A percentile compares a stretch with the other conserved stretches of the same genome.
Evolutionary conservation across 2,329 filamentous ascomycete species (phyloP).

Genomic region (Phyllosticta ampelicida): DNA sequence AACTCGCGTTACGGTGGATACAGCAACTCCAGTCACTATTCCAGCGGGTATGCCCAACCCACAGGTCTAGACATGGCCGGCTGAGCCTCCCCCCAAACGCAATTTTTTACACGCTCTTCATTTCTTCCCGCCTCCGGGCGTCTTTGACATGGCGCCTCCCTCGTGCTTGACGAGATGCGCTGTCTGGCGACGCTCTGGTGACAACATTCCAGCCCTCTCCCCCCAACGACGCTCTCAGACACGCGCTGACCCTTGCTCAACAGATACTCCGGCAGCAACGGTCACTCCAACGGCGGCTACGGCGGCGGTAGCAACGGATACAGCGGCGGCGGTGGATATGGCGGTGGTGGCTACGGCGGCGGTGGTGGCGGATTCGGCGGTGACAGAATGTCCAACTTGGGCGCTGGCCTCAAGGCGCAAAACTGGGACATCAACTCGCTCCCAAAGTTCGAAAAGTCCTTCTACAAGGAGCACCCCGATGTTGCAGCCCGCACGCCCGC

Average conservation of each 20-base stretch:
- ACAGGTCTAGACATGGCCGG: constrained; percentile 31
- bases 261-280: constrained; percentile 22
- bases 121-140: neutral
- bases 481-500: constrained; percentile 62
- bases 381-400: constrained; percentile 89
- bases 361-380: constrained; percentile 51
- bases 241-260: constrained; percentile 3
- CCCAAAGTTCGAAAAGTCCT: constrained; percentile 98
- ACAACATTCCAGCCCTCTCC: neutral
- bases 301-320: constrained; percentile 19
- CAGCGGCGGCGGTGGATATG: constrained; percentile 18
- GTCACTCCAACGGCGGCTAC: constrained; percentile 9
- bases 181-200: neutral
- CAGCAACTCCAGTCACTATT: constrained; percentile 37
- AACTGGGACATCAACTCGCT: constrained; percentile 70
- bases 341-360: constrained; percentile 28
- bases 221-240: neutral
- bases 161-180: constrained; percentile 1
- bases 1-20: constrained; percentile 32
- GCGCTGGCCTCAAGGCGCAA: constrained; percentile 76
- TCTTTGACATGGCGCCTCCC: neutral
- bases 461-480: constrained; percentile 89
- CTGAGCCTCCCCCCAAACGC: constrained; percentile 10
- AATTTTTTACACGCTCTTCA: neutral
- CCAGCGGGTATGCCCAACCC: constrained; percentile 35